Base-by-base conservation (phyloP, 2,329 filamentous ascomycete species). In the Alternaria metachromatica region DNA sequence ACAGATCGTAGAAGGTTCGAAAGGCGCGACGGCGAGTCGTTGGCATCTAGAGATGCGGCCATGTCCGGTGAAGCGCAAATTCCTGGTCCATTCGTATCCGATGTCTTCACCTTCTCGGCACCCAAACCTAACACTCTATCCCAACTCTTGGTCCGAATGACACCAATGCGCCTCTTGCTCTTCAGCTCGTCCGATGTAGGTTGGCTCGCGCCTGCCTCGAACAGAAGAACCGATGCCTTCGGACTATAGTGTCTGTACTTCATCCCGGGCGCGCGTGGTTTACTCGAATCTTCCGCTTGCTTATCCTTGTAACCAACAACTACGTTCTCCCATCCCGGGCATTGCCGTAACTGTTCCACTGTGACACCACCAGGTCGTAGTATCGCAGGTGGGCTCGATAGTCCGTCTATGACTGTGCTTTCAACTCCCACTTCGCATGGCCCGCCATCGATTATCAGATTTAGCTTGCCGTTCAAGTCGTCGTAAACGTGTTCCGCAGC, bases 161-260 rank as follows among this genome's bases (percentile, higher is more conserved):
- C 63, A 0, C 84, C 84, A n/a, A 85, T 28, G 11, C 69, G 75
- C 25, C 73, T 62, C 33, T 75, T 74, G 1, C 65, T 69, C 25
- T 67, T 62, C 3, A 82, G 51, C 15, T 81, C 76, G 5, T 76
- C 71, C 3, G 46, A 5, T 65, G 70, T 67, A 21, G 81, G 66
- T 26, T 72, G 62, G 18, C 65, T 78, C 76, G 77, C 69, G 1
- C 82, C 84, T 28, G 87, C 81, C 77, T 97, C 93, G 76, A 94
- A 97, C 2, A 98, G 84, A 13, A 97, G 83, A 3, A 99, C 94
- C 49, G 86, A 89, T 1, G 96, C 96, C 78, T 90, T 92, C 1
- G 96, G 96, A 46, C 94, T 97, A 76, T 99, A 99, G 78, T 99
- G 96, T 77, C 96, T 93, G 79, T 99, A 99, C 81, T 99, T 99